Base-by-base conservation (phyloP, 2,329 filamentous ascomycete species). In the Colletotrichum gigasporum region DNA sequence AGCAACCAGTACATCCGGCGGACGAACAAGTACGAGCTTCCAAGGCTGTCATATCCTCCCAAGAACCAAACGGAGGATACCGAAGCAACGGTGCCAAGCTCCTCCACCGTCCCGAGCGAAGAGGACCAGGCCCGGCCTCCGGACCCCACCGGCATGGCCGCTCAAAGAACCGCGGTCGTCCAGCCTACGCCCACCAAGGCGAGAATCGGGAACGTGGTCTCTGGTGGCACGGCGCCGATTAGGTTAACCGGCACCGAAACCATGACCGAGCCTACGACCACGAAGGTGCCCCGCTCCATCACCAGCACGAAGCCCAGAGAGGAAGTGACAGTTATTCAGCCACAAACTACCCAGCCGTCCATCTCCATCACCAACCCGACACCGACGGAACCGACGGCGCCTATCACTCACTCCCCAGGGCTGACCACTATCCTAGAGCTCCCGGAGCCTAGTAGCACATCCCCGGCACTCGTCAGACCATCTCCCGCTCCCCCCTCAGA, bases 1-100 rank as follows among this genome's bases (percentile, higher is more conserved):
- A 66, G 66, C 42, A 58, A 66, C 28, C 58, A 66, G n/a, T 67
- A 56, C n/a, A 52, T 67, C 24, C 26, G 41, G 34, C 47, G 63
- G 39, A 18, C 52, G 39, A 52, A 28, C 1, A 51, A 32, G 10
- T 57, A 63, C 26, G 32, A 58, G 26, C 52, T 18, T 39, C 34
- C 65, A 39, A n/a, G 57, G 57, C 2, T 26, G n/a, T 16, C 60
- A 10, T 14, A 11, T n/a, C 14, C 12, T 22, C 58, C 65, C 18
- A 39, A 67, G 32, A n/a, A 65, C 7, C 35, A 64, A n/a, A n/a
- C n/a, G n/a, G n/a, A 66, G 35, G 47, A 67, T 41, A 35, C 59
- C 20, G 22, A 59, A 22, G 20, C 16, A n/a, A n/a, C 8, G 7
- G 9, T n/a, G n/a, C n/a, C n/a, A n/a, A n/a, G n/a, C n/a, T n/a